These are phyloP conservation scores for Colletotrichum eremochloae DNA, from an alignment of 2,329 filamentous ascomycete genomes.

Conservation along the genomic window DNA sequence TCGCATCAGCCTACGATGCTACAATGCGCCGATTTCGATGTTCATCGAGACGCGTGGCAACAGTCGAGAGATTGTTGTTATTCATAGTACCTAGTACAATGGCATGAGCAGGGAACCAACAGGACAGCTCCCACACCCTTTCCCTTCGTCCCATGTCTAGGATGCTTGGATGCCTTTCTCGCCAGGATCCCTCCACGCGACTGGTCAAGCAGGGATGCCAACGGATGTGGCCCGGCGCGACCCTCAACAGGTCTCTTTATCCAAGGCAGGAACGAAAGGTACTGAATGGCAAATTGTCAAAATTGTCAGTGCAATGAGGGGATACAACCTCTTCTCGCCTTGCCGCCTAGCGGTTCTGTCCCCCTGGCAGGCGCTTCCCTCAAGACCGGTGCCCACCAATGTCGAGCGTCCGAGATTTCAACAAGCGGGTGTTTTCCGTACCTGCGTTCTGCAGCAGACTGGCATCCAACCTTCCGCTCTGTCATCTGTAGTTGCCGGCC, in stretches of 20 bases:
- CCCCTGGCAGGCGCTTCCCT: conserved; percentile 23
- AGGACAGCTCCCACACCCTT: conserved; percentile 21
- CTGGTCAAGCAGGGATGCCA: conserved; percentile 26
- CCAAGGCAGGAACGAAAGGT: conserved; percentile 5
- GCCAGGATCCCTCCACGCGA: conserved; percentile 31
- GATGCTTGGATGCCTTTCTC: conserved; percentile 31
- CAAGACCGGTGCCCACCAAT: conserved; percentile 32
- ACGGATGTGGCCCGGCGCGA: conserved; percentile 32
- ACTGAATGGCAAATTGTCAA: conserved; percentile 5
- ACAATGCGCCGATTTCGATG: background rate
- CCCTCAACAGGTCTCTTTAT: conserved; percentile 2
- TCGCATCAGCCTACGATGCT: background rate
- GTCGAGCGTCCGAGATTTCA: conserved; percentile 16
- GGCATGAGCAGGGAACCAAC: conserved; percentile 5
- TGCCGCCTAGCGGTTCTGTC: conserved; percentile 11
- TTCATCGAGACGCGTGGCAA: conserved; percentile 1
- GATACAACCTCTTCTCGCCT: conserved; percentile 2
- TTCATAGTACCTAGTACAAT: background rate
- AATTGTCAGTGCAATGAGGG: conserved; percentile 6
- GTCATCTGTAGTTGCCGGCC: conserved; percentile 33
- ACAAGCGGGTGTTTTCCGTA: conserved; percentile 27
- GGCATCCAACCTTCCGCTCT: conserved; percentile 26
- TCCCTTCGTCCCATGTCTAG: conserved; percentile 37
- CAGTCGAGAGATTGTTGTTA: background rate
- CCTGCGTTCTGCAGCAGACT: conserved; percentile 36